Evolutionary conservation across 306 rosid species (phyloP).

Genomic region (Sindora glabra): DNA sequence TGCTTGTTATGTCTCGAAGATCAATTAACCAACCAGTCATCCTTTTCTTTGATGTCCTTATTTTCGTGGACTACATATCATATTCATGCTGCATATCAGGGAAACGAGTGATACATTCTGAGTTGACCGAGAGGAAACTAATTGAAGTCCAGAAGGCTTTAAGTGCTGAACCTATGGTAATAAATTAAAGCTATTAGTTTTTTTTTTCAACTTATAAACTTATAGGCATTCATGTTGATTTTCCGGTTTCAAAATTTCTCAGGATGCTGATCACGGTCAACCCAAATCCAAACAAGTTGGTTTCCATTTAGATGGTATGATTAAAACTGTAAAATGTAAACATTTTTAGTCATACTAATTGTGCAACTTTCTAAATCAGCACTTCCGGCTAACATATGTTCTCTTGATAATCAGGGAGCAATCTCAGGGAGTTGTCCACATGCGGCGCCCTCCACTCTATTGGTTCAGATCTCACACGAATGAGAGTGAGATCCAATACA

Average conservation of each 20-base stretch:
- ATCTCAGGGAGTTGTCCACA: constrained; percentile 54
- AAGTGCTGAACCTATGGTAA: constrained; percentile 58
- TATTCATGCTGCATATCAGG: constrained; percentile 33
- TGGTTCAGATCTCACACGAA: constrained; percentile 92
- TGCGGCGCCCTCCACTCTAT: constrained; percentile 80
- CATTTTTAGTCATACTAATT: neutral
- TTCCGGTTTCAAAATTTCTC: constrained; percentile 11
- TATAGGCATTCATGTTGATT: neutral
- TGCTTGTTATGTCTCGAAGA: neutral
- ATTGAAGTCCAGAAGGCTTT: constrained; percentile 64
- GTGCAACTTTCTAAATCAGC: neutral
- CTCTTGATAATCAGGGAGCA: constrained; percentile 38
- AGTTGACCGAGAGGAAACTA: constrained; percentile 53
- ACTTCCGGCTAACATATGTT: constrained; percentile 3
- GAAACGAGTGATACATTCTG: constrained; percentile 79
- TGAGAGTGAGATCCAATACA: constrained; percentile 55
- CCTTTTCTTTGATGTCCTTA: neutral
- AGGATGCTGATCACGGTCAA: constrained; percentile 54
- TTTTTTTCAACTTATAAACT: neutral
- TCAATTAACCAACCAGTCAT: neutral
- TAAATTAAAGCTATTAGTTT: neutral
- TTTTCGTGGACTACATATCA: neutral
- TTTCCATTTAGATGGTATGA: constrained; percentile 31
- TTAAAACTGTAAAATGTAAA: neutral
- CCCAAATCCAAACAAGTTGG: constrained; percentile 29